Conservation (phyloP, 768 basidiomycete genomes). For the Melanogaster broomeanus region DNA sequence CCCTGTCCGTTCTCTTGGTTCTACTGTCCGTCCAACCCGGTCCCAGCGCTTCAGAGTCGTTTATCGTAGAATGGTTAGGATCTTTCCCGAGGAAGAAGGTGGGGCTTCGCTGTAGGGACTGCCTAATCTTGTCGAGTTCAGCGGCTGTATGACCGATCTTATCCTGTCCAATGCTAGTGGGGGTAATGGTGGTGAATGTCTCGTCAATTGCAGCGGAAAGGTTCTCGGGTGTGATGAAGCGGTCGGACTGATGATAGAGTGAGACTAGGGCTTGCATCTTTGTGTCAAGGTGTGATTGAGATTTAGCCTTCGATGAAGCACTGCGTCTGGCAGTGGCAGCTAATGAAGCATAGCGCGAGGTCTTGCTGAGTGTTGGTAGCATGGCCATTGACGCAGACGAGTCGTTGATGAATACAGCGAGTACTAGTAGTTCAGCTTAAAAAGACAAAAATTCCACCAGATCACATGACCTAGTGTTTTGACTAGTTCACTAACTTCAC, state of each 20-base stretch:
- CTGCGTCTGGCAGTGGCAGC: constrained; percentile 12
- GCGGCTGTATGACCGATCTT: constrained; percentile 10
- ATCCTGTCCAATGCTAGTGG: constrained; percentile 16
- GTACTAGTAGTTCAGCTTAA: too few relatives aligned
- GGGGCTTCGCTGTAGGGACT: constrained; percentile 6
- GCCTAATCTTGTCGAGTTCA: constrained; percentile 19
- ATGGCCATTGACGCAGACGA: constrained; percentile 10
- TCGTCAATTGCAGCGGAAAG: constrained; percentile 64
- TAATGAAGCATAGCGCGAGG: constrained; percentile 7
- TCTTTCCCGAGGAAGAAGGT: constrained; percentile 34
- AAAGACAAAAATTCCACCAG: background rate
- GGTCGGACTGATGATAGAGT: constrained; percentile 75
- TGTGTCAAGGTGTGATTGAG: constrained; percentile 19
- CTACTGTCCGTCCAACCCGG: constrained; percentile 32
- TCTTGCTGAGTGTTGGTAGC: constrained; percentile 7
- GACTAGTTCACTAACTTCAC: too few relatives aligned
- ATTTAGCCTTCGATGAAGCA: constrained; percentile 20
- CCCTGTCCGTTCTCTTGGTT: constrained; percentile 24
- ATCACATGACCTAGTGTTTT: background rate
- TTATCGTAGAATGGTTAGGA: background rate
- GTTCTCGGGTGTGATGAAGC: constrained; percentile 72
- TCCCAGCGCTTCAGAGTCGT: constrained; percentile 26
- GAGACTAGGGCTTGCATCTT: constrained; percentile 72
- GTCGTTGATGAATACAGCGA: too few relatives aligned
- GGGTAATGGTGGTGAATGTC: constrained; percentile 48